Conservation (phyloP, 2,329 filamentous ascomycete species). For the Aureobasidium zeae region DNA sequence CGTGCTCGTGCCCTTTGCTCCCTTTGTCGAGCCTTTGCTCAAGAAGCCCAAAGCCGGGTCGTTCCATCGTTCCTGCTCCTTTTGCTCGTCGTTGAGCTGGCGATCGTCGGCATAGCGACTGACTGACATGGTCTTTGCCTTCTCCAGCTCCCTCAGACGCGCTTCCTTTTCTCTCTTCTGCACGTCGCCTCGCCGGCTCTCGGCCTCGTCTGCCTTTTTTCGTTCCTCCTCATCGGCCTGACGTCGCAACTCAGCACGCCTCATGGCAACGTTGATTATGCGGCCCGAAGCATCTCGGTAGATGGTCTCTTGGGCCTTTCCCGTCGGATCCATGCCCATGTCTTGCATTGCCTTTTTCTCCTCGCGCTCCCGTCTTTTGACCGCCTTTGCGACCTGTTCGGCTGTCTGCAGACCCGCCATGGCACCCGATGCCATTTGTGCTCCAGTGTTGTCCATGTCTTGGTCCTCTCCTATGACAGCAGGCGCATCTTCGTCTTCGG, state of each 20-base stretch:
- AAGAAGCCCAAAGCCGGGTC: constrained; percentile 84
- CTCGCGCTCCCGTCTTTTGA: constrained; percentile 55
- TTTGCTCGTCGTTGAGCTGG: constrained; percentile 76
- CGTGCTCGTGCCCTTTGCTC: constrained; percentile 49
- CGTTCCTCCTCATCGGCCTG: constrained; percentile 62
- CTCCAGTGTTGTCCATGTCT: constrained; percentile 36
- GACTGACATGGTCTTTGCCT: constrained; percentile 73
- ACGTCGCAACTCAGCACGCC: constrained; percentile 73
- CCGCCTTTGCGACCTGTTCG: constrained; percentile 52
- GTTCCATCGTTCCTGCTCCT: constrained; percentile 72
- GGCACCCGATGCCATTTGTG: constrained; percentile 80
- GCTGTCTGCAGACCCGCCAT: constrained; percentile 81
- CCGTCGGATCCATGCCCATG: constrained; percentile 35
- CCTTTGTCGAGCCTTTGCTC: constrained; percentile 43
- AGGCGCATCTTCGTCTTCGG: constrained; percentile 35
- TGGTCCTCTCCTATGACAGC: constrained; percentile 44
- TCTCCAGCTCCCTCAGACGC: constrained; percentile 59
- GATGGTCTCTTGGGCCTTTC: constrained; percentile 65
- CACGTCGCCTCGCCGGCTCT: constrained; percentile 73
- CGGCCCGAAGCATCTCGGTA: constrained; percentile 91
- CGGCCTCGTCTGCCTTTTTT: constrained; percentile 56
- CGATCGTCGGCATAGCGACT: constrained; percentile 76
- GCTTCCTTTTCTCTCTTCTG: constrained; percentile 61
- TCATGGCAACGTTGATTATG: constrained; percentile 89
- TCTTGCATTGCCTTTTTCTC: constrained; percentile 45